Conservation (phyloP, 2,329 filamentous ascomycete genomes). For the Aspergillus proliferans region DNA sequence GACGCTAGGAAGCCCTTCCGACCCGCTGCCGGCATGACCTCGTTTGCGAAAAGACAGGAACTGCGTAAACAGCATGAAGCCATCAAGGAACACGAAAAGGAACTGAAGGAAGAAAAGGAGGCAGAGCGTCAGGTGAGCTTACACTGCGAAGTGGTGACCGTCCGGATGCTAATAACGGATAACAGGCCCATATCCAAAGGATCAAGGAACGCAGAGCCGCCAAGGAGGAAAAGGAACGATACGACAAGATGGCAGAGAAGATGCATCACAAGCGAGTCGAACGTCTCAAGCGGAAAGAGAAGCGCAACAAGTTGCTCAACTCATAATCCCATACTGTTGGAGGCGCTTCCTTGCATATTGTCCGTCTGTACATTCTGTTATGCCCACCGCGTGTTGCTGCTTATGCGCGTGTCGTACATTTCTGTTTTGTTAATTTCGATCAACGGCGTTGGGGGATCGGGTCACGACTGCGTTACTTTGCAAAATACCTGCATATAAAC, state of each 20-base stretch:
- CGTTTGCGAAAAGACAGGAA: slow-evolving; percentile 70
- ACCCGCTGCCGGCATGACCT: slow-evolving; percentile 67
- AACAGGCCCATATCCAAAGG: slow-evolving; percentile 64
- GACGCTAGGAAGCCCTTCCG: slow-evolving; percentile 76
- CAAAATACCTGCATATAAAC: neutral
- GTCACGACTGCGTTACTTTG: neutral
- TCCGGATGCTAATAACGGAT: slow-evolving; percentile 3
- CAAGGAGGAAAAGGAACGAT: slow-evolving; percentile 89
- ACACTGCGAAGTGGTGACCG: neutral
- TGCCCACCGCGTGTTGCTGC: neutral
- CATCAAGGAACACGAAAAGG: slow-evolving; percentile 89
- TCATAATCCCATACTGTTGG: slow-evolving; percentile 25
- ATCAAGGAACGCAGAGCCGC: slow-evolving; percentile 80
- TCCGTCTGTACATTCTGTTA: neutral
- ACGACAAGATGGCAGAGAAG: slow-evolving; percentile 90
- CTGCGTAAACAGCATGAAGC: slow-evolving; percentile 63
- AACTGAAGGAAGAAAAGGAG: slow-evolving; percentile 94
- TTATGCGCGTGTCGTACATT: neutral
- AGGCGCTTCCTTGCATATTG: slow-evolving; percentile 3
- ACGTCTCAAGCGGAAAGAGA: slow-evolving; percentile 87
- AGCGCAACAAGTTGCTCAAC: slow-evolving; percentile 60
- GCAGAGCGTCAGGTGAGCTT: slow-evolving; percentile 69
- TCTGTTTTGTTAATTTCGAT: neutral
- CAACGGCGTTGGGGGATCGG: neutral
- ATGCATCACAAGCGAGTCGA: slow-evolving; percentile 97